Percentiles rank a stretch among this genome's conserved stretches.
phyloP scores from a whole-genome alignment of 805 yeast species.

The Zygoascus flipseniorum region DNA sequence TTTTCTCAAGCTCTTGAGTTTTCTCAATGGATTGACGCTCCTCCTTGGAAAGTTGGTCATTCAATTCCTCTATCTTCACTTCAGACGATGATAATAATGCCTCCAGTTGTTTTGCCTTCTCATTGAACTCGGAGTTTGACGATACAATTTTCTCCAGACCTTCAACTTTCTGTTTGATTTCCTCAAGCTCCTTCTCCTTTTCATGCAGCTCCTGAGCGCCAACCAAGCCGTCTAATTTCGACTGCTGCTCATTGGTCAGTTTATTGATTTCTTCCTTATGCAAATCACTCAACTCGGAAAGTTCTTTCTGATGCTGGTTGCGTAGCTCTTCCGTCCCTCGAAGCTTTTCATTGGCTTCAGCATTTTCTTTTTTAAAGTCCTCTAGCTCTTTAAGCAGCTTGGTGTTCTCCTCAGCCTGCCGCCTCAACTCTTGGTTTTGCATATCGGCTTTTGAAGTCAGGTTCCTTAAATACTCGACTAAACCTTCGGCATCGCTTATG shows the following conservation, averaged over 20 bases:
- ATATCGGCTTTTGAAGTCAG: slow-evolving; percentile 51
- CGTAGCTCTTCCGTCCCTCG: not conserved
- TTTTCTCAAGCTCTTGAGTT: not conserved
- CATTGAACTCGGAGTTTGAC: not conserved
- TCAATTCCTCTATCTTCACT: not conserved
- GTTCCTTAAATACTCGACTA: slow-evolving; percentile 62
- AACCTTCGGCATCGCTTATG: slow-evolving; percentile 60
- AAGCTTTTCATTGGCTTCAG: not conserved
- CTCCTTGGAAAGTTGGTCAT: not conserved
- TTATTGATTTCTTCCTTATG: not conserved
- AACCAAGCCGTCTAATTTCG: not conserved
- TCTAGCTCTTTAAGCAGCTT: slow-evolving; percentile 4
- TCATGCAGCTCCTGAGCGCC: not conserved
- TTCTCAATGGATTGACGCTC: not conserved
- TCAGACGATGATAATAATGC: not conserved
- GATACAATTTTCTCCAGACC: slow-evolving; percentile 1
- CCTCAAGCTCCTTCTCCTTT: not conserved
- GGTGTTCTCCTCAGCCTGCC: slow-evolving; percentile 26
- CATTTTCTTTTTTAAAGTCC: slow-evolving; percentile 3
- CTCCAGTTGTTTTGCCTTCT: not conserved
- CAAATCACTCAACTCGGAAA: not conserved
- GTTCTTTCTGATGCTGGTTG: not conserved
- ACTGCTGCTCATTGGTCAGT: not conserved
- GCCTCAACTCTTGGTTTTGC: slow-evolving; percentile 57
- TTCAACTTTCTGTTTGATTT: slow-evolving; percentile 2